Conservation (phyloP, 169 alveolate genomes). For the Eimeria acervulina region DNA sequence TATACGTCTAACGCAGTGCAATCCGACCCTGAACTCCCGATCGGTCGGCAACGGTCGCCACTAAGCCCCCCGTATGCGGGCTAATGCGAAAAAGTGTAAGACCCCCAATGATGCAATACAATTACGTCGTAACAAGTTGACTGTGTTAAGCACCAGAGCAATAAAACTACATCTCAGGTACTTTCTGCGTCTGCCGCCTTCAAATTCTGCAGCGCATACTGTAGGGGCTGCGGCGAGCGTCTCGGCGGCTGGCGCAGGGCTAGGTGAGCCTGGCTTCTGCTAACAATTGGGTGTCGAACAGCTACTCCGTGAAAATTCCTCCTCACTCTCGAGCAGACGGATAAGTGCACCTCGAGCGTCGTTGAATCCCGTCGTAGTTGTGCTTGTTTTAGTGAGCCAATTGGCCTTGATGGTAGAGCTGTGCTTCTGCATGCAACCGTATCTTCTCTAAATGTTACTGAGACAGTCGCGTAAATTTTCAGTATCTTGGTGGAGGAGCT, state of each 20-base stretch:
- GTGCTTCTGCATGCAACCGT: neutral
- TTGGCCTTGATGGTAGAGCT: neutral
- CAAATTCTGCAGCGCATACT: neutral
- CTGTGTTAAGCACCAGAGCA: neutral
- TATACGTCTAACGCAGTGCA: neutral
- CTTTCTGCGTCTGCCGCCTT: neutral
- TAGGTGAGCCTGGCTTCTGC: neutral
- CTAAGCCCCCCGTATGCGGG: neutral
- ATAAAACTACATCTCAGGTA: neutral
- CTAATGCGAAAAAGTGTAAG: neutral
- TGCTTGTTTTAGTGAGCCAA: neutral
- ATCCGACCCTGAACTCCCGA: neutral
- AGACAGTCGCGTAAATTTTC: neutral
- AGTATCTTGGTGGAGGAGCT: neutral
- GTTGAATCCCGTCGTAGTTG: neutral
- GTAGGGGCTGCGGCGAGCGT: constrained; percentile 7
- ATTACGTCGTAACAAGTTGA: neutral
- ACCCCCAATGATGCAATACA: neutral
- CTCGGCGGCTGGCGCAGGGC: neutral
- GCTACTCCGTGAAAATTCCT: neutral
- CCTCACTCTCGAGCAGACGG: neutral
- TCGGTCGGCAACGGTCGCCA: neutral
- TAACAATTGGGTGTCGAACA: neutral
- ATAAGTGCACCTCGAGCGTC: neutral
- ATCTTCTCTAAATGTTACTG: neutral